phyloP scores from a whole-genome alignment of 129 eudicot genomes.

The Smallanthus sonchifolius region DNA sequence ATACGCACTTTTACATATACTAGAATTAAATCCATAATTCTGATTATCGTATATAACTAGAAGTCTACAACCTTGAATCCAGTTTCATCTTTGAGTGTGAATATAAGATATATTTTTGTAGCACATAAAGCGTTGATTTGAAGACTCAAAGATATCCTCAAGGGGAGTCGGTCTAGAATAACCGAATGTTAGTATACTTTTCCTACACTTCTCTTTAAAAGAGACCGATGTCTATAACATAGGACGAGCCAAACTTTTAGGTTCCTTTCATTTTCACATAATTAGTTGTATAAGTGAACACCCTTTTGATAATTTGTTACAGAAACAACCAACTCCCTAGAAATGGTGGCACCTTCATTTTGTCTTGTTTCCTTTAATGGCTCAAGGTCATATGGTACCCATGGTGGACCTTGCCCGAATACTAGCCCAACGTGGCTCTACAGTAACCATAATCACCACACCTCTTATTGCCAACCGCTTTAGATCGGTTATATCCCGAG shows the following conservation, averaged over 20 bases:
- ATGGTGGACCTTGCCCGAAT: slow-evolving; percentile 40
- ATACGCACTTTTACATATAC: too few species aligned
- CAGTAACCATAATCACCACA: slow-evolving; percentile 40
- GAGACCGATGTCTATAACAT: background rate
- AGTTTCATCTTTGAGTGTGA: too few species aligned
- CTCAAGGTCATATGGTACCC: slow-evolving; percentile 54
- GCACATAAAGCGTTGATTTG: too few species aligned
- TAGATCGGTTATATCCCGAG: slow-evolving; percentile 17
- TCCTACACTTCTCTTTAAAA: background rate
- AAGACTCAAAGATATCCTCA: background rate
- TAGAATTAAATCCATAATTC: too few species aligned
- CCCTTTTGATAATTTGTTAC: background rate
- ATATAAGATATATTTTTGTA: too few species aligned
- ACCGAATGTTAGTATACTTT: background rate
- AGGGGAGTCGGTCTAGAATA: background rate
- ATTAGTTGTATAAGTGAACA: background rate
- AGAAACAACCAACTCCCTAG: background rate
- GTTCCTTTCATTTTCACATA: background rate
- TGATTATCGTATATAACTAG: too few species aligned
- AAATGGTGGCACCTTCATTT: slow-evolving; percentile 24
- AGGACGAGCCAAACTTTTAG: background rate
- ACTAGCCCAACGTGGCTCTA: slow-evolving; percentile 32
- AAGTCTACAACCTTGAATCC: too few species aligned
- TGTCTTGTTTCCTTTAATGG: slow-evolving; percentile 38
- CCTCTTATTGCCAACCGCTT: slow-evolving; percentile 30